Base-by-base conservation (phyloP, 2,329 filamentous ascomycete genomes). In the Penicillium griseofulvum region DNA sequence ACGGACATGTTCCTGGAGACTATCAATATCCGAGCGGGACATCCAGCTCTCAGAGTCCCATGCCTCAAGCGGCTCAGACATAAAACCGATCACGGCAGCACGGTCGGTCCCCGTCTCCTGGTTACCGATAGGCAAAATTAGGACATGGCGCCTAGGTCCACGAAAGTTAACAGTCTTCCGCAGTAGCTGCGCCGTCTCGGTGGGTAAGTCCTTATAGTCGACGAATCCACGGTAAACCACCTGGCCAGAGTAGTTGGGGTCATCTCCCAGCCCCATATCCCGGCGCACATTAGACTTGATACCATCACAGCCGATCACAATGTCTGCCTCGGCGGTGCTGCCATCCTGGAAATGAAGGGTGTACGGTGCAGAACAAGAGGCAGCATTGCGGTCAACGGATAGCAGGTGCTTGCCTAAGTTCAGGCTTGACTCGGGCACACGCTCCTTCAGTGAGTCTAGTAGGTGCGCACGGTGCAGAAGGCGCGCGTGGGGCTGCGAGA, bases 301-400 rank as follows among this genome's bases (percentile, higher is more conserved):
- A 2, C 79, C 79, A 59, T 81, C 79, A 51, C 75, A 77, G 3
- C 78, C 78, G 48, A 81, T 71, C 0, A 79, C 73, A 47, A 73
- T 69, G 58, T 75, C 74, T 14, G 78, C 73, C 42, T 75, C 67
- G 2, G 72, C 74, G 1, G 67, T 68, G 7, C 68, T 69, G 0
- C 78, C 78, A 57, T 81, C 79, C 16, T 69, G 62, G 49, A 81
- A 81, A 19, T 64, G 65, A 34, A 81, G 62, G 5, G 67, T 59
- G 4, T 61, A 78, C 51, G 61, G 69, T 60, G 52, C 68, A 19
- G 61, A 55, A 1, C 28, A 43, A 7, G 60, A 52, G 1, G 44
- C 29, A 16, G 62, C 57, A 11, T 59, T 60, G 22, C 66, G 55
- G n/a, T 63, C 56, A 24, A 66, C 55, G 6, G 54, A 63, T 24